Evolutionary conservation across 352 stramenopile genomes (phyloP).

Genomic region (Phytophthora hybrid): DNA sequence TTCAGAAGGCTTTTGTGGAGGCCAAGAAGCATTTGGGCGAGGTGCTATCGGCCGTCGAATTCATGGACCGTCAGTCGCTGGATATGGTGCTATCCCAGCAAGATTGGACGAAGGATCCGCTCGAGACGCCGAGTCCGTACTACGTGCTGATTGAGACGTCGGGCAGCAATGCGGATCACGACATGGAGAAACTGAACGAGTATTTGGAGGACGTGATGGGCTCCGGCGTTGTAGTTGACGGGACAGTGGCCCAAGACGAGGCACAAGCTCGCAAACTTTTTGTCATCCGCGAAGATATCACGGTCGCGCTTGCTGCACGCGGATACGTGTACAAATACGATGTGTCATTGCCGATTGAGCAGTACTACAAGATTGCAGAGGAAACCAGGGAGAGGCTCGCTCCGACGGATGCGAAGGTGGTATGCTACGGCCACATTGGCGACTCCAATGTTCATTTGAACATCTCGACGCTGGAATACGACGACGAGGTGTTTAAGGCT

Average conservation of each 20-base stretch:
- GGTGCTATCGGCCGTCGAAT: slow-evolving; percentile 95
- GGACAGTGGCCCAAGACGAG: slow-evolving; percentile 93
- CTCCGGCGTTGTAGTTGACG: slow-evolving; percentile 81
- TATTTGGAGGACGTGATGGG: slow-evolving; percentile 82
- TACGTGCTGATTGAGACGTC: slow-evolving; percentile 96
- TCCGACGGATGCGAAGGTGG: slow-evolving; percentile 58
- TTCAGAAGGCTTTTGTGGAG: slow-evolving; percentile 76
- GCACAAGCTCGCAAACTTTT: slow-evolving; percentile 92
- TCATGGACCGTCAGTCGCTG: slow-evolving; percentile 92
- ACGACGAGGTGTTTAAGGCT: slow-evolving; percentile 68
- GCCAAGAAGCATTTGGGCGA: slow-evolving; percentile 91
- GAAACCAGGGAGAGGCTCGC: slow-evolving; percentile 73
- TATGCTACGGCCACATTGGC: slow-evolving; percentile 95
- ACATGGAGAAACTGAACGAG: slow-evolving; percentile 90
- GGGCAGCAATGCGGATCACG: slow-evolving; percentile 89
- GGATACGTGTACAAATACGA: slow-evolving; percentile 84
- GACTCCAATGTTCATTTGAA: slow-evolving; percentile 99
- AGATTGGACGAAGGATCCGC: slow-evolving; percentile 64
- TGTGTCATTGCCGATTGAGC: slow-evolving; percentile 91
- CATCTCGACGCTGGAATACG: slow-evolving; percentile 81
- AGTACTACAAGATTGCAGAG: slow-evolving; percentile 93
- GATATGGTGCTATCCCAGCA: slow-evolving; percentile 82
- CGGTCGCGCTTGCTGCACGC: slow-evolving; percentile 76
- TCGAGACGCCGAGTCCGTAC: slow-evolving; percentile 70
- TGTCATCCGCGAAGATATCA: slow-evolving; percentile 94